Conservation (phyloP, 2,329 filamentous ascomycete species). For the Sordariomycetes sp. region DNA sequence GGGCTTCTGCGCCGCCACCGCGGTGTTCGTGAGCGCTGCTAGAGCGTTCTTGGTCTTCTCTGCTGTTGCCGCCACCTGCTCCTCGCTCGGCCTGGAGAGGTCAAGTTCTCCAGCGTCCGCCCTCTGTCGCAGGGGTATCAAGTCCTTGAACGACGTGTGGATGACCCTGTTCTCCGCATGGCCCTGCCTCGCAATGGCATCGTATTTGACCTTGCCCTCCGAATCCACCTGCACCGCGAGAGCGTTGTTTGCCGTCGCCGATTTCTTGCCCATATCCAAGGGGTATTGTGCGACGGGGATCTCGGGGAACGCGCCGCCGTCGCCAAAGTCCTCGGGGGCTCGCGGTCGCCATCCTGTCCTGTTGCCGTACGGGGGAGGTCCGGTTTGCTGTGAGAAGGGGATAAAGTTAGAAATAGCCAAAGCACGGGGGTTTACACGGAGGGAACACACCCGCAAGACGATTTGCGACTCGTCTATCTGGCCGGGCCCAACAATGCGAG, state of each 20-base stretch:
- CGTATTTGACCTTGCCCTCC: slow-evolving; percentile 91
- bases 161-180: slow-evolving; percentile 77
- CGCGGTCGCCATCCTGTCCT: slow-evolving; percentile 86
- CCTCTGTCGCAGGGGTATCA: slow-evolving; percentile 87
- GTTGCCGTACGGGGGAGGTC: slow-evolving; percentile 80
- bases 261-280: slow-evolving; percentile 84
- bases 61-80: slow-evolving; percentile 73
- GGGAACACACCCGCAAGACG: slow-evolving; percentile 54
- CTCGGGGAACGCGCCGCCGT: slow-evolving; percentile 93
- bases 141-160: slow-evolving; percentile 91
- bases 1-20: slow-evolving; percentile 84
- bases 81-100: slow-evolving; percentile 71
- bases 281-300: slow-evolving; percentile 91
- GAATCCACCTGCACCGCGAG: slow-evolving; percentile 85
- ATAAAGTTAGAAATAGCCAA: slow-evolving; percentile 4
- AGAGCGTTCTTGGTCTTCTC: slow-evolving; percentile 84
- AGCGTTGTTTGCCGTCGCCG: slow-evolving; percentile 62
- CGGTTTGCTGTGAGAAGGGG: slow-evolving; percentile 45
- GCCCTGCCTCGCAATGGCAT: slow-evolving; percentile 84
- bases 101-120: slow-evolving; percentile 90
- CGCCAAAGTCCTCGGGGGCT: slow-evolving; percentile 81
- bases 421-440: not conserved
- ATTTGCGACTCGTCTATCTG: slow-evolving; percentile 80
- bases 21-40: slow-evolving; percentile 70
- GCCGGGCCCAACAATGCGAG: slow-evolving; percentile 68